Percentiles rank a stretch among this genome's conserved stretches.
These are phyloP conservation scores for Suillus sp. DNA, from an alignment of 768 basidiomycete genomes.

Conservation along the genomic window DNA sequence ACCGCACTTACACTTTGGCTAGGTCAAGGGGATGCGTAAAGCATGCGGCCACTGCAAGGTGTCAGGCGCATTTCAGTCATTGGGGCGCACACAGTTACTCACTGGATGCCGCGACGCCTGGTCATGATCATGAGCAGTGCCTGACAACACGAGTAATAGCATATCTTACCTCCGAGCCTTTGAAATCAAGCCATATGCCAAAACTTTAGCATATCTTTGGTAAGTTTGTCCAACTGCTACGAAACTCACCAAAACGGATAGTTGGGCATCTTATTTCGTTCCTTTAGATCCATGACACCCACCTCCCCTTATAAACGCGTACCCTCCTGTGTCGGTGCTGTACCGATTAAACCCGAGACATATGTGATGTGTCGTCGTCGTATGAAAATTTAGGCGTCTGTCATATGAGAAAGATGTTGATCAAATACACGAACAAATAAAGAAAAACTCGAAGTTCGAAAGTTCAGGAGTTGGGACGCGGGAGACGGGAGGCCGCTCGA, in stretches of 20 bases:
- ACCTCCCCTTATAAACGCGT: constrained; percentile 22
- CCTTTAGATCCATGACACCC: constrained; percentile 14
- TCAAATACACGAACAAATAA: not conserved
- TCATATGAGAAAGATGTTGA: not conserved
- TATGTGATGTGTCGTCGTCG: not conserved
- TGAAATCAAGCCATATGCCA: constrained; percentile 11
- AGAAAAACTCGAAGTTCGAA: not conserved
- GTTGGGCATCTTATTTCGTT: constrained; percentile 25
- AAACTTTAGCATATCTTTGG: not conserved
- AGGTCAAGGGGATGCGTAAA: constrained; percentile 85
- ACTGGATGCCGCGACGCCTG: constrained; percentile 69
- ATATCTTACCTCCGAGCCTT: constrained; percentile 64
- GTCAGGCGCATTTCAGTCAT: constrained; percentile 8
- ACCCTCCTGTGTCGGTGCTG: not conserved
- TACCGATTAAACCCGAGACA: constrained; percentile 10
- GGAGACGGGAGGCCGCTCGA: constrained; percentile 1
- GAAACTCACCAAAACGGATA: constrained; percentile 36
- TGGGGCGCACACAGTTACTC: constrained; percentile 26
- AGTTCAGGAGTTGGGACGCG: not conserved
- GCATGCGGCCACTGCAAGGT: constrained; percentile 67
- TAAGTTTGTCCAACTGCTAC: not conserved
- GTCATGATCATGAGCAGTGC: constrained; percentile 13
- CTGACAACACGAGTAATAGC: constrained; percentile 2
- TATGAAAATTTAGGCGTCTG: not conserved
- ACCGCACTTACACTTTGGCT: constrained; percentile 71